Evolutionary conservation across 306 rosid genomes (phyloP).

Genomic region (Cajanus cajan): DNA sequence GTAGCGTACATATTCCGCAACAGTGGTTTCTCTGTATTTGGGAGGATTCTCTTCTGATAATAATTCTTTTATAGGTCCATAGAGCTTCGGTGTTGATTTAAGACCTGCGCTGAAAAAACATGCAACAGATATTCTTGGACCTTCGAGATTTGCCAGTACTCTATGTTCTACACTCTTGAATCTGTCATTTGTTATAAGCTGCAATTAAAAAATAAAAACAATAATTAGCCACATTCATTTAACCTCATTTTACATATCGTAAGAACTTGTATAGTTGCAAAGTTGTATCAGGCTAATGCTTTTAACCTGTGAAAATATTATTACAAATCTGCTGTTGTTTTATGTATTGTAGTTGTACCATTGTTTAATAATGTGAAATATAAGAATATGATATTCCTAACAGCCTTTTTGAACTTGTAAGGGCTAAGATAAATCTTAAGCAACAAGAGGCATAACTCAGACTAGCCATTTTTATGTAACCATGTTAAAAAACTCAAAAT

Average conservation of each 20-base stretch:
- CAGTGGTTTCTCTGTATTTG: slow-evolving; percentile 30
- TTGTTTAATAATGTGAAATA: background rate
- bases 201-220: background rate
- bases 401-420: background rate
- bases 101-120: slow-evolving; percentile 24
- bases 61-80: slow-evolving; percentile 31
- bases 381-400: background rate
- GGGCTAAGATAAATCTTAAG: background rate
- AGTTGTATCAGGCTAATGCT: background rate
- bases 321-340: background rate
- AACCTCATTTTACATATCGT: background rate
- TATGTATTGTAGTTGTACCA: background rate
- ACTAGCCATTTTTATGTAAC: background rate
- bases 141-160: slow-evolving; percentile 23
- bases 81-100: background rate
- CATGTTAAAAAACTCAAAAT: background rate
- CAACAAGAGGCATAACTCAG: background rate
- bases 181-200: slow-evolving; percentile 37
- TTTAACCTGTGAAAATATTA: background rate
- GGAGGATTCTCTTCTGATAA: slow-evolving; percentile 28
- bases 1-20: slow-evolving; percentile 13
- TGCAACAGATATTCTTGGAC: slow-evolving; percentile 33
- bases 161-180: slow-evolving; percentile 34
- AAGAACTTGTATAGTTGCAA: background rate
- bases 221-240: background rate